Evolutionary conservation across 1,284 basidiomycete species (phyloP).

Genomic region (Moesziomyces globuligerus): DNA sequence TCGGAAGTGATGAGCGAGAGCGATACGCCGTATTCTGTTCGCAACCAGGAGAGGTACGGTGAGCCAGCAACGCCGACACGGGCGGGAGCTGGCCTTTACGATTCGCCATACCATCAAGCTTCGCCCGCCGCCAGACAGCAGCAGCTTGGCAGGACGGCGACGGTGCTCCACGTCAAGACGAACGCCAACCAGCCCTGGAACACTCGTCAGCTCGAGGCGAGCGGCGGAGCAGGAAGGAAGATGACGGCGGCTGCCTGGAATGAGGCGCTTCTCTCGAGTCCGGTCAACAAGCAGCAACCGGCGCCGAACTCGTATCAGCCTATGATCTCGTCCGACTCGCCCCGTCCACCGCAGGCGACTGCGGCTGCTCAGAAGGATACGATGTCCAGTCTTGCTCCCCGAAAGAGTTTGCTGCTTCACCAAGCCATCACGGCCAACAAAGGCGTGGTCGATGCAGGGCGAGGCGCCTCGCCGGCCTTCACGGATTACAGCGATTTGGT

Average conservation of each 20-base stretch:
- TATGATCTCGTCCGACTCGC: too few species aligned
- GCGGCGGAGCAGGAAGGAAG: conserved; percentile 1
- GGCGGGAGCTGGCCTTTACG: not conserved
- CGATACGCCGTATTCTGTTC: conserved; percentile 27
- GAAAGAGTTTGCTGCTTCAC: conserved; percentile 21
- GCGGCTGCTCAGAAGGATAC: not conserved
- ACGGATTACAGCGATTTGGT: conserved; percentile 40
- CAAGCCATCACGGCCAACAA: conserved; percentile 11
- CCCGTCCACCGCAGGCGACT: too few species aligned
- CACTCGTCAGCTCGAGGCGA: not conserved
- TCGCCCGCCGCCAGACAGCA: too few species aligned
- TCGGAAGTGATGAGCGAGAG: conserved; percentile 27
- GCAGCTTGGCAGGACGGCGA: conserved; percentile 7
- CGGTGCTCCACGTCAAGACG: conserved; percentile 26
- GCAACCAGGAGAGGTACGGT: not conserved
- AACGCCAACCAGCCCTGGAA: conserved; percentile 29
- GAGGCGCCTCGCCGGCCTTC: conserved; percentile 12
- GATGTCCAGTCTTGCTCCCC: not conserved
- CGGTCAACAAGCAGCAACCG: conserved; percentile 17
- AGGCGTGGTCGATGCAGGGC: not conserved
- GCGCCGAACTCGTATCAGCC: not conserved
- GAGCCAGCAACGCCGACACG: conserved; percentile 6
- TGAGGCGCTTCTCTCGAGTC: conserved; percentile 24
- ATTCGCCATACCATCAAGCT: not conserved
- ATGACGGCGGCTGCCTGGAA: conserved; percentile 25